These are phyloP conservation scores for Tinospora cordifolia DNA, from an alignment of 164 flowering plant genomes.

Conservation along the genomic window DNA sequence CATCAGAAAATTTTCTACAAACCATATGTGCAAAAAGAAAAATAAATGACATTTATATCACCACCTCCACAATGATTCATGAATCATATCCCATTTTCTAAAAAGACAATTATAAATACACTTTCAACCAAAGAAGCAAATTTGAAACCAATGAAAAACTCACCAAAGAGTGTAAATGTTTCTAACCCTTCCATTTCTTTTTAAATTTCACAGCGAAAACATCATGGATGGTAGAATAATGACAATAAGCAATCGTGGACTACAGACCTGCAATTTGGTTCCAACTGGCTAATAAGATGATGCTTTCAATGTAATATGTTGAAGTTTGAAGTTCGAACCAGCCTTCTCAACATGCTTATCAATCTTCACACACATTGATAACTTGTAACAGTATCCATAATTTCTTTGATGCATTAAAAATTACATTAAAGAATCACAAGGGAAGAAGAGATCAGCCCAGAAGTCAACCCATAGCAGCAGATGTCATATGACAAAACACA, in stretches of 20 bases:
- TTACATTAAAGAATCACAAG: conserved; percentile 15
- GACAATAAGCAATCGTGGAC: neutral
- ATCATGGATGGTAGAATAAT: neutral
- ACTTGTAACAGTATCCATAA: conserved; percentile 24
- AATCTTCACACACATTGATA: conserved; percentile 22
- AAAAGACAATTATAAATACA: neutral
- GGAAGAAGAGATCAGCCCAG: too few species aligned
- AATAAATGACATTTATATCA: too few species aligned
- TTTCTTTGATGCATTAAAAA: conserved; percentile 23
- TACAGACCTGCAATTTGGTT: neutral
- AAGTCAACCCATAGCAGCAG: neutral
- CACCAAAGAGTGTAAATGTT: neutral
- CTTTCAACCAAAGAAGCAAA: neutral
- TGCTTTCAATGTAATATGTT: neutral
- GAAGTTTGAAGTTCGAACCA: neutral
- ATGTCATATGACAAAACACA: neutral
- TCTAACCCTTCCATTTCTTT: neutral
- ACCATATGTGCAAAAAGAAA: neutral
- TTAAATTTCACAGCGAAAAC: neutral
- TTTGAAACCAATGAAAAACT: neutral
- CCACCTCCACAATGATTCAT: neutral
- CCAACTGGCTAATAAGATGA: neutral
- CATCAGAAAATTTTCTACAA: neutral
- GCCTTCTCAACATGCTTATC: neutral
- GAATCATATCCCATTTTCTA: neutral